These are phyloP conservation scores for Fonsecaea erecta DNA, from an alignment of 2,329 filamentous ascomycete species.

Conservation along the genomic window DNA sequence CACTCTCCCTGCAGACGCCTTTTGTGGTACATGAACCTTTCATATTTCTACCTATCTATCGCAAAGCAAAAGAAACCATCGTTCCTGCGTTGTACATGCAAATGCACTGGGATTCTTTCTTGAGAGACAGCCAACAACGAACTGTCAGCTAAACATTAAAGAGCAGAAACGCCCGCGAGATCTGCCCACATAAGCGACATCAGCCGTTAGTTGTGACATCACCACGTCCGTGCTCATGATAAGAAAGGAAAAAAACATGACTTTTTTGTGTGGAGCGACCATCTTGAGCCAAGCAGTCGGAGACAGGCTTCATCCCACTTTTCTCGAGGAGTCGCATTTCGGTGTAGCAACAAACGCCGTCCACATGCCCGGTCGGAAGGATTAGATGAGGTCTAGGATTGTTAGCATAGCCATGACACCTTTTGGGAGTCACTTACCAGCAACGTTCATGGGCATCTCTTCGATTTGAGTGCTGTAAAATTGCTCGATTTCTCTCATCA, in stretches of 20 bases:
- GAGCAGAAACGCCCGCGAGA: slow-evolving; percentile 33
- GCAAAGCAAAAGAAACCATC: slow-evolving; percentile 24
- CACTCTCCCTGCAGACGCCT: neutral
- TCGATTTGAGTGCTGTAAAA: slow-evolving; percentile 99
- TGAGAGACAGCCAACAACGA: slow-evolving; percentile 34
- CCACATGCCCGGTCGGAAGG: slow-evolving; percentile 34
- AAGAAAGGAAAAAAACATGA: slow-evolving; percentile 30
- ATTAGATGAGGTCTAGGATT: slow-evolving; percentile 41
- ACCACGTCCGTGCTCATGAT: slow-evolving; percentile 32
- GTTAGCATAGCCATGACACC: slow-evolving; percentile 24
- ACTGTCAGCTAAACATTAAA: slow-evolving; percentile 32
- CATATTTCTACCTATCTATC: slow-evolving; percentile 35
- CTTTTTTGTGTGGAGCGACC: slow-evolving; percentile 35
- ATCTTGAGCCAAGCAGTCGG: slow-evolving; percentile 40
- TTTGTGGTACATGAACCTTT: slow-evolving; percentile 1
- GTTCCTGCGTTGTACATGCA: slow-evolving; percentile 34
- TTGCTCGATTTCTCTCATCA: slow-evolving; percentile 99
- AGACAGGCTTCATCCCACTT: slow-evolving; percentile 40
- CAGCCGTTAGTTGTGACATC: slow-evolving; percentile 28
- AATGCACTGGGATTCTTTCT: slow-evolving; percentile 30
- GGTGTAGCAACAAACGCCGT: slow-evolving; percentile 37
- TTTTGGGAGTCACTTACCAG: slow-evolving; percentile 55
- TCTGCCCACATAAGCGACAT: slow-evolving; percentile 28
- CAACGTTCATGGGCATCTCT: slow-evolving; percentile 98
- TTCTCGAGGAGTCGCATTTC: slow-evolving; percentile 36